Conservation (phyloP, 192 early-diverging fungal species). For the Coemansia sp. region DNA sequence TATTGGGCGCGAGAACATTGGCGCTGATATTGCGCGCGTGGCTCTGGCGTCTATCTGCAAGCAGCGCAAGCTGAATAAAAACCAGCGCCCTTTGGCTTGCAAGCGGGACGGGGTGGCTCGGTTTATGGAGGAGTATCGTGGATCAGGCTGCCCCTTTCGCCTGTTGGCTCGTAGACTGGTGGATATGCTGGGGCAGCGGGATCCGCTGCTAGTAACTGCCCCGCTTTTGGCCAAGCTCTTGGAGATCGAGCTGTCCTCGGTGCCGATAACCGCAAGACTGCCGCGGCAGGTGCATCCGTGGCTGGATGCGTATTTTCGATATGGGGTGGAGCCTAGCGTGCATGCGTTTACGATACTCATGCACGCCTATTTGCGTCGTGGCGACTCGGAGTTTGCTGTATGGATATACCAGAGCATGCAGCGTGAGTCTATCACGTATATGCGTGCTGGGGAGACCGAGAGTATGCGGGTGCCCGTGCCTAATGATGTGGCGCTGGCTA, state of each 20-base stretch:
- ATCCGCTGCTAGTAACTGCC: background rate
- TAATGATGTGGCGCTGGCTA: conserved; percentile 14
- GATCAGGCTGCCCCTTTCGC: background rate
- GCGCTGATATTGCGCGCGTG: conserved; percentile 1
- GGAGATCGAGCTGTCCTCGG: conserved; percentile 14
- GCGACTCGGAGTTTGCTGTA: conserved; percentile 9
- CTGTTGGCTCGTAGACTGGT: conserved; percentile 12
- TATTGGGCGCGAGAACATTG: background rate
- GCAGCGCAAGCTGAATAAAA: background rate
- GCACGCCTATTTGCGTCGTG: conserved; percentile 15
- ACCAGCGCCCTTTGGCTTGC: background rate
- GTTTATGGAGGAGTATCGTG: background rate
- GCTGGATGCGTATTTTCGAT: conserved; percentile 7
- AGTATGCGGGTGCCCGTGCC: conserved; percentile 11
- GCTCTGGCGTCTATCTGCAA: conserved; percentile 19
- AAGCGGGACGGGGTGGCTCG: background rate
- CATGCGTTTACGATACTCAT: conserved; percentile 18
- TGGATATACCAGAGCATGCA: conserved; percentile 18
- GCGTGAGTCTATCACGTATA: background rate
- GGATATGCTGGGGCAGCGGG: conserved; percentile 1
- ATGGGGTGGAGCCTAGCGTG: conserved; percentile 10
- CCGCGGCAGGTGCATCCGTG: conserved; percentile 18
- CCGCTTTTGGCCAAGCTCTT: conserved; percentile 22
- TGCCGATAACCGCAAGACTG: background rate
- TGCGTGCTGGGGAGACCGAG: background rate